A percentile compares a stretch with the other conserved stretches of the same genome.
phyloP scores from a whole-genome alignment of 371 early-diverging fungal genomes.

The Haplosporangium sp. region DNA sequence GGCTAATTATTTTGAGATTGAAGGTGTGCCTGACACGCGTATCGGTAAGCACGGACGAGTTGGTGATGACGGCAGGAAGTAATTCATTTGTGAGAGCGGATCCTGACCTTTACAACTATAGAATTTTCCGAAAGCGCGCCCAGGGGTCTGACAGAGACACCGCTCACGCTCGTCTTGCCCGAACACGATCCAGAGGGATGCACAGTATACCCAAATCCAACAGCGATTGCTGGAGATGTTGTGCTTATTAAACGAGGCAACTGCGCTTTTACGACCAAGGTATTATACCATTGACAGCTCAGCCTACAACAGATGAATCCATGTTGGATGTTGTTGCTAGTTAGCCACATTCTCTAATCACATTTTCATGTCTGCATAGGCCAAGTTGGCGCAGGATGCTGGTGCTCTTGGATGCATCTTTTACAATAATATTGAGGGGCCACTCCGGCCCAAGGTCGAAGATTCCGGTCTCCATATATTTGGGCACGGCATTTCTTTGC shows the following conservation, averaged over 20 bases:
- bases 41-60: constrained; percentile 19
- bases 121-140: constrained; percentile 14
- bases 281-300: neutral
- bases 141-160: constrained; percentile 1
- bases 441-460: constrained; percentile 44
- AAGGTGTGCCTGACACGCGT: constrained; percentile 3
- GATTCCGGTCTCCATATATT: constrained; percentile 26
- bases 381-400: constrained; percentile 63
- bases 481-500: constrained; percentile 35
- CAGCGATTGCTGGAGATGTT: constrained; percentile 56
- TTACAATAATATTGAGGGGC: constrained; percentile 61
- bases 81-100: neutral
- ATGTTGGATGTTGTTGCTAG: neutral
- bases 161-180: constrained; percentile 12
- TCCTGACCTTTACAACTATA: neutral
- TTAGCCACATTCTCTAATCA: no score
- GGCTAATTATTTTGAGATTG: constrained; percentile 38
- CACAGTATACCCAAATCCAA: constrained; percentile 31
- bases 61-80: no score
- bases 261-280: constrained; percentile 66
- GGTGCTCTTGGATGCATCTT: constrained; percentile 75
- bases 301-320: no score
- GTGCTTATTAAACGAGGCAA: constrained; percentile 71
- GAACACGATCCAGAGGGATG: constrained; percentile 62
- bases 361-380: constrained; percentile 9